Conservation (phyloP, 371 early-diverging fungal genomes). For the Mucor indicus region DNA sequence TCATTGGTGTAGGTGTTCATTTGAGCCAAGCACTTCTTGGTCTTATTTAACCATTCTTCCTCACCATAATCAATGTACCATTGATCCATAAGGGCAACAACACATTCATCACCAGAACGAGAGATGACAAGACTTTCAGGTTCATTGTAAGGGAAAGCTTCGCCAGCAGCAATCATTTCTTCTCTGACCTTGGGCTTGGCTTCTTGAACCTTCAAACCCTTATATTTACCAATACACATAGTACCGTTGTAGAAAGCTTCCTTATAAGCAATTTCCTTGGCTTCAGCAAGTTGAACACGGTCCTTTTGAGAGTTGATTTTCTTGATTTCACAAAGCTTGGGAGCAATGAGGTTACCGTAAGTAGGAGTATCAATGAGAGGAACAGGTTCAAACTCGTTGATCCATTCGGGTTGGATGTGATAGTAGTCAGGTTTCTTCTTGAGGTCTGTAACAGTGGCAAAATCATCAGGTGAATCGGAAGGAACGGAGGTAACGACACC, state of each 20-base stretch:
- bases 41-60: slow-evolving; percentile 82
- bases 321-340: slow-evolving; percentile 77
- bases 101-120: slow-evolving; percentile 98
- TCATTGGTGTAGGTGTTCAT: slow-evolving; percentile 89
- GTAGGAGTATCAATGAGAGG: slow-evolving; percentile 87
- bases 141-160: slow-evolving; percentile 93
- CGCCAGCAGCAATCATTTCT: slow-evolving; percentile 63
- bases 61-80: slow-evolving; percentile 99
- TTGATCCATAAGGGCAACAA: slow-evolving; percentile 98
- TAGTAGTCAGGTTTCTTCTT: slow-evolving; percentile 93
- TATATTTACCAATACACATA: slow-evolving; percentile 82
- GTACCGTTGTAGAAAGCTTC: slow-evolving; percentile 95
- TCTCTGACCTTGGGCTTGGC: slow-evolving; percentile 88
- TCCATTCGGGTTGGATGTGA: slow-evolving; percentile 87
- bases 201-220: slow-evolving; percentile 86
- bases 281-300: slow-evolving; percentile 82
- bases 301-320: slow-evolving; percentile 97
- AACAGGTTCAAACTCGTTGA: slow-evolving; percentile 75
- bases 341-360: slow-evolving; percentile 86
- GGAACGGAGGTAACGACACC: slow-evolving; percentile 99
- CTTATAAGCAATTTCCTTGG: slow-evolving; percentile 96
- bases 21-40: slow-evolving; percentile 76
- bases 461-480: slow-evolving; percentile 98
- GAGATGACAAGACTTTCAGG: slow-evolving; percentile 96
- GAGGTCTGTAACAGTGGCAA: slow-evolving; percentile 84